These are phyloP conservation scores for Prillingera fragicola DNA, from an alignment of 1,284 basidiomycete genomes.

Conservation along the genomic window DNA sequence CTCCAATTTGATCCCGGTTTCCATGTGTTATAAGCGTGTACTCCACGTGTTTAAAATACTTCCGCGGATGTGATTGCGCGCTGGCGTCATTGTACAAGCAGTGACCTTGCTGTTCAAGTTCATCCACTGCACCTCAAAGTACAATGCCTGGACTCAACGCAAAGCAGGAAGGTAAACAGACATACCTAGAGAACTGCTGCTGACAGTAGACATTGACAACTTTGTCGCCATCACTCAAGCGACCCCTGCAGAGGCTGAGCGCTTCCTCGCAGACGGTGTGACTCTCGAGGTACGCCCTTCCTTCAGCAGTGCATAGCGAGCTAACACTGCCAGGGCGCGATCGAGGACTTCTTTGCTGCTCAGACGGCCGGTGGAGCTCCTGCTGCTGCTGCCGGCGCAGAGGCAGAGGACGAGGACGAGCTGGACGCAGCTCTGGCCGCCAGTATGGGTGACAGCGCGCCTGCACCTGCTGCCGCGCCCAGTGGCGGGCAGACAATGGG, in stretches of 20 bases:
- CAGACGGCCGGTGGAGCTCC: constrained; percentile 24
- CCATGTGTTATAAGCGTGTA: too few species aligned
- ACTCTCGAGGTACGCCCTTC: constrained; percentile 33
- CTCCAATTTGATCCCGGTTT: too few species aligned
- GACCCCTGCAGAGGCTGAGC: constrained; percentile 32
- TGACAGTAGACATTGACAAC: constrained; percentile 36
- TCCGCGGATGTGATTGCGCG: too few species aligned
- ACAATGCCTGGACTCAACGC: constrained; percentile 36
- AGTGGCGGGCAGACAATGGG: constrained; percentile 25
- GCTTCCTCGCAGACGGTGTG: constrained; percentile 39
- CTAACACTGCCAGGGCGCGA: constrained; percentile 30
- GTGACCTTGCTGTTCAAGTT: too few species aligned
- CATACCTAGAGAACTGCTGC: too few species aligned
- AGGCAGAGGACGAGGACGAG: constrained; percentile 23
- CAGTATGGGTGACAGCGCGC: too few species aligned
- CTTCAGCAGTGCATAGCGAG: background rate
- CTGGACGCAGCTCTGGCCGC: constrained; percentile 18
- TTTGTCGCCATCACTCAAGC: constrained; percentile 46
- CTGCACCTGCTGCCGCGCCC: constrained; percentile 2
- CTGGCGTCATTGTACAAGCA: too few species aligned
- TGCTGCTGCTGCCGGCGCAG: constrained; percentile 13
- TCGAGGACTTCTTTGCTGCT: constrained; percentile 44
- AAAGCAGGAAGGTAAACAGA: constrained; percentile 29
- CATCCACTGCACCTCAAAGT: too few species aligned
- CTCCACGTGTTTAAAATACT: too few species aligned